These are phyloP conservation scores for Nigrospora sphaerica DNA, from an alignment of 2,329 filamentous ascomycete genomes.

Conservation along the genomic window DNA sequence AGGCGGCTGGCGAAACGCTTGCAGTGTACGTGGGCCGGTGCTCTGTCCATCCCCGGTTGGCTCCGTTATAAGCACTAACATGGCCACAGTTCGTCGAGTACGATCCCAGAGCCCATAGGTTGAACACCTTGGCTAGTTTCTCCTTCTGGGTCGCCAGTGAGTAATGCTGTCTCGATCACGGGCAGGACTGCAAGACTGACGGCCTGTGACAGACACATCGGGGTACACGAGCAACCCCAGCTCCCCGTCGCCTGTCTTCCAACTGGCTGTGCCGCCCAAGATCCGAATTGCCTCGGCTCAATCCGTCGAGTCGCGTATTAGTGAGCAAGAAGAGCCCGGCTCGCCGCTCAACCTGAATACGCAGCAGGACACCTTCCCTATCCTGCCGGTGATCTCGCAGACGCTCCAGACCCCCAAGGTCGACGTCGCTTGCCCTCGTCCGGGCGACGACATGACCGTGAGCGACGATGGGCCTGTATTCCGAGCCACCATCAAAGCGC, in stretches of 20 bases:
- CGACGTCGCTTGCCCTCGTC: constrained; percentile 79
- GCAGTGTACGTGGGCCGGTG: constrained; percentile 53
- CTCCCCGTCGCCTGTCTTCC: constrained; percentile 65
- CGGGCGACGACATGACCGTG: constrained; percentile 75
- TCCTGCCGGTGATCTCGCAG: constrained; percentile 9
- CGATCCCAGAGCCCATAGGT: constrained; percentile 81
- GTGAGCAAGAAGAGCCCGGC: constrained; percentile 59
- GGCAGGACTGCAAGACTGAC: neutral
- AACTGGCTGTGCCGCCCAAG: constrained; percentile 66
- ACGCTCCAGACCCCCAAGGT: constrained; percentile 59
- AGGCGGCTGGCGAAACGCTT: constrained; percentile 91
- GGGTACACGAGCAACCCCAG: constrained; percentile 48
- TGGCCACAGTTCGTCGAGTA: constrained; percentile 80
- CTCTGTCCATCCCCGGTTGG: no score
- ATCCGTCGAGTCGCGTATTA: constrained; percentile 77
- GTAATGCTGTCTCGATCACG: constrained; percentile 14
- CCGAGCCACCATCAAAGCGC: constrained; percentile 88
- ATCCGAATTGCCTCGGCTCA: constrained; percentile 80
- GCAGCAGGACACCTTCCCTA: constrained; percentile 26
- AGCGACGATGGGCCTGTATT: constrained; percentile 93
- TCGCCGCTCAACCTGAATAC: constrained; percentile 39
- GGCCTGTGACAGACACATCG: constrained; percentile 29
- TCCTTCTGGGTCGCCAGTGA: constrained; percentile 89
- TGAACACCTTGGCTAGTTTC: constrained; percentile 86
- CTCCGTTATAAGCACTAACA: constrained; percentile 23